Percentiles rank a stretch among this genome's conserved stretches.
Evolutionary conservation across 2,329 filamentous ascomycete genomes (phyloP).

Genomic region (Colletotrichum sp.): DNA sequence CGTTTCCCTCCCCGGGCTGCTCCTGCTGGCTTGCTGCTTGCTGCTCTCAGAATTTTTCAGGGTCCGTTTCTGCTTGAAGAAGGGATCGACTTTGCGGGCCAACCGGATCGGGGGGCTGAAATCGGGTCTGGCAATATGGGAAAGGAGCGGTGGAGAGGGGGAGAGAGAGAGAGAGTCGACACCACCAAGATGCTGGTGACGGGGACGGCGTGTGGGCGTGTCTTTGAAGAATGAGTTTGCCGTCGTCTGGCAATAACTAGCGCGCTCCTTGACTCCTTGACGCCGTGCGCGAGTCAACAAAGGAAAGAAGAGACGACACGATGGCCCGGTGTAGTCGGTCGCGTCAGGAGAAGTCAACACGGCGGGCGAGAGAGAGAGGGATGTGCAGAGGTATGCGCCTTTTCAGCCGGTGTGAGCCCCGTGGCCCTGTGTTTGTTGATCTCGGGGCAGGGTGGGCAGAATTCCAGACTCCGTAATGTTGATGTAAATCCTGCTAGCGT

Average conservation of each 20-base stretch:
- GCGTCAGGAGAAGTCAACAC: neutral
- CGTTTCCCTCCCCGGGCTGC: neutral
- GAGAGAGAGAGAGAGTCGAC: neutral
- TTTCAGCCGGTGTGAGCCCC: neutral
- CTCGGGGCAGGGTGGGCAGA: neutral
- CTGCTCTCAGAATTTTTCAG: constrained; percentile 4
- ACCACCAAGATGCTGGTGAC: neutral
- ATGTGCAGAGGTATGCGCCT: neutral
- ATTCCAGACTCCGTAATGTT: neutral
- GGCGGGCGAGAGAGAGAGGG: neutral
- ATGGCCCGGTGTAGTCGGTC: neutral
- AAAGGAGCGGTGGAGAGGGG: neutral
- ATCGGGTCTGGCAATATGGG: neutral
- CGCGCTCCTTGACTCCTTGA: neutral
- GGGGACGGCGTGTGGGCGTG: neutral
- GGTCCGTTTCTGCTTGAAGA: constrained; percentile 7
- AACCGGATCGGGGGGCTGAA: neutral
- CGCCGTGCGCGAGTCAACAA: constrained; percentile 1
- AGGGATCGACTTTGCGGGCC: constrained; percentile 5
- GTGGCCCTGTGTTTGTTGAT: neutral
- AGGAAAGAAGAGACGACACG: neutral
- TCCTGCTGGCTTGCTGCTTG: neutral
- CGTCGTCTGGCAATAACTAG: neutral
- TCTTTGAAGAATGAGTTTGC: neutral
- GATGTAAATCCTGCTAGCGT: neutral